Evolutionary conservation across 2,329 filamentous ascomycete species (phyloP).

Genomic region (Akanthomyces dipterigenus): DNA sequence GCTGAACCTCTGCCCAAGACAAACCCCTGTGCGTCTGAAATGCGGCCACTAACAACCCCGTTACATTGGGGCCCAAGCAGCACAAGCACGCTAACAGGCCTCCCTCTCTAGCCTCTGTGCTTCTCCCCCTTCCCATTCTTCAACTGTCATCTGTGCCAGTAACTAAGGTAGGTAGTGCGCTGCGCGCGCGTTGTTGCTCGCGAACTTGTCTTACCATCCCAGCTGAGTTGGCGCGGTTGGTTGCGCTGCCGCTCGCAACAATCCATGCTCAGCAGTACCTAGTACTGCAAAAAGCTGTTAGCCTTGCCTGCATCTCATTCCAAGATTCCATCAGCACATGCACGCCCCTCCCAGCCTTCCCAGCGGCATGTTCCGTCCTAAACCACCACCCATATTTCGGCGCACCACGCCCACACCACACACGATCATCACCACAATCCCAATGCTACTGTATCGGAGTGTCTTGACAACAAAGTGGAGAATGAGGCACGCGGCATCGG

Average conservation of each 20-base stretch:
- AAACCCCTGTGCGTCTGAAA: constrained; percentile 1
- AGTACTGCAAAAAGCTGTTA: neutral
- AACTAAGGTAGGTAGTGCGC: too few species aligned
- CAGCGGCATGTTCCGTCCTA: neutral
- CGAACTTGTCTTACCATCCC: neutral
- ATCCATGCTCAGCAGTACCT: too few species aligned
- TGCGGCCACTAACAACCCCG: neutral
- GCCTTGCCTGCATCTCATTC: too few species aligned
- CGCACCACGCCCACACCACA: too few species aligned
- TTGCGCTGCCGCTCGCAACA: neutral
- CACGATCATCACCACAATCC: neutral
- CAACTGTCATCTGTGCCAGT: too few species aligned
- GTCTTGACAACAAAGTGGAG: neutral
- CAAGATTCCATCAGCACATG: too few species aligned
- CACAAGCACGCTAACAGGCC: too few species aligned
- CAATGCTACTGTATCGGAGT: neutral
- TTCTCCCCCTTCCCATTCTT: too few species aligned
- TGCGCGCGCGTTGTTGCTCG: too few species aligned
- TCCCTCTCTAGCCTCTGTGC: too few species aligned
- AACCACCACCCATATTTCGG: neutral
- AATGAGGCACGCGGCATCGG: neutral
- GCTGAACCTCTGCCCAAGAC: too few species aligned
- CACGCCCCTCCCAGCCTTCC: neutral
- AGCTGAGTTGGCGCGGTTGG: neutral
- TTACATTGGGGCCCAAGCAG: too few species aligned